phyloP scores from a whole-genome alignment of 345 rosid genomes.

The Ricinus communis region DNA sequence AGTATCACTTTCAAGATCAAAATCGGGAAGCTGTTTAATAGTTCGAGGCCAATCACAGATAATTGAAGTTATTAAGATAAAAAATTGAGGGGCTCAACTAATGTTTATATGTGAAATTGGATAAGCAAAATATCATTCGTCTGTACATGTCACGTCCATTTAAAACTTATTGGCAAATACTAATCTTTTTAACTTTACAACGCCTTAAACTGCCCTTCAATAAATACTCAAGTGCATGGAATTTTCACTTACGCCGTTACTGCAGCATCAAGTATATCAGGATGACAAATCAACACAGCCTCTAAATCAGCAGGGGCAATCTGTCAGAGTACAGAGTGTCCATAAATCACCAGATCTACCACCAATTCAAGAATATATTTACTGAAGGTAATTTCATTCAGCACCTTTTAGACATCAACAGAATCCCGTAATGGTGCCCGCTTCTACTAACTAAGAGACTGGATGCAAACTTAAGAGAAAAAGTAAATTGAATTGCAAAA shows the following conservation, averaged over 20 bases:
- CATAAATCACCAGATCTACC: neutral
- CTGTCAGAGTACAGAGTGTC: slow-evolving; percentile 36
- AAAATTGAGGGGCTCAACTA: too few species aligned
- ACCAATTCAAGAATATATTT: neutral
- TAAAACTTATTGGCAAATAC: neutral
- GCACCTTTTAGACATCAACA: neutral
- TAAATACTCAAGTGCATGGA: neutral
- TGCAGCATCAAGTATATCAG: slow-evolving; percentile 70
- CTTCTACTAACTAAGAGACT: neutral
- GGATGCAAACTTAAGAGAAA: neutral
- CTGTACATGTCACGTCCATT: neutral
- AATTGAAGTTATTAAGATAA: too few species aligned
- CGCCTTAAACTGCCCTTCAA: neutral
- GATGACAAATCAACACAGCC: slow-evolving; percentile 64
- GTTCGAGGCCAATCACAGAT: too few species aligned
- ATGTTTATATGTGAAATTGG: too few species aligned
- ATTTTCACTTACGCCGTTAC: slow-evolving; percentile 57
- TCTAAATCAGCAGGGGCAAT: slow-evolving; percentile 92
- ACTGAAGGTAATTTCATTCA: neutral
- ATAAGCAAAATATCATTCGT: too few species aligned
- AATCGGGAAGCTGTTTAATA: too few species aligned
- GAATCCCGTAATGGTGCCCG: neutral
- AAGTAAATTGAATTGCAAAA: neutral
- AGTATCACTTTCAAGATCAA: too few species aligned
- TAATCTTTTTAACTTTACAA: neutral